Conservation (phyloP, 306 rosid genomes). For the Inga oerstediana region DNA sequence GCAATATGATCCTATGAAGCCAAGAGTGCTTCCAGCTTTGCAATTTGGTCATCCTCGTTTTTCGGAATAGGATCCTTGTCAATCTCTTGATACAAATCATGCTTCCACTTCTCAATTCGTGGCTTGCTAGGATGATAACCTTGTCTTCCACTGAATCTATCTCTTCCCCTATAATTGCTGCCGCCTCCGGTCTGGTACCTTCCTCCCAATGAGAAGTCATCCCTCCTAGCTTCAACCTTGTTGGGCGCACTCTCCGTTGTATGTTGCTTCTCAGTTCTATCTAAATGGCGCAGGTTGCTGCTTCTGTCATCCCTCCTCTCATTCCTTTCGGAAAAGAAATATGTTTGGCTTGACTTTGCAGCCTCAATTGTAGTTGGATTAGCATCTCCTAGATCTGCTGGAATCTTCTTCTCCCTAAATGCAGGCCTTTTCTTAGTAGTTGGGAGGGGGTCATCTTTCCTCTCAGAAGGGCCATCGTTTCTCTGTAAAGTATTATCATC, state of each 20-base stretch:
- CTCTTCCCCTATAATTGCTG: constrained; percentile 49
- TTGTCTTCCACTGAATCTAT: constrained; percentile 48
- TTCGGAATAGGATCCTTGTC: constrained; percentile 61
- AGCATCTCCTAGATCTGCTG: constrained; percentile 46
- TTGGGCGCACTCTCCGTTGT: constrained; percentile 43
- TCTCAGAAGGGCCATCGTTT: constrained; percentile 49
- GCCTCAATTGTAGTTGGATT: constrained; percentile 40
- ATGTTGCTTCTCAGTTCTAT: constrained; percentile 51
- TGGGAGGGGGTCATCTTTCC: constrained; percentile 45
- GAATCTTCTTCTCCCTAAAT: constrained; percentile 68
- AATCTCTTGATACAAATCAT: constrained; percentile 67
- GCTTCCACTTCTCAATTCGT: constrained; percentile 67
- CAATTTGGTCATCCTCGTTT: constrained; percentile 80
- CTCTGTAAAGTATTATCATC: constrained; percentile 46
- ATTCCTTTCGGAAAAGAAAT: constrained; percentile 43
- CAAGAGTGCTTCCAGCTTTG: constrained; percentile 81
- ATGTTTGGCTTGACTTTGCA: constrained; percentile 41
- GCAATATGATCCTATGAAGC: constrained; percentile 46
- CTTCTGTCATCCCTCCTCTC: constrained; percentile 58
- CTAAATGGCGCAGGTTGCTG: constrained; percentile 38
- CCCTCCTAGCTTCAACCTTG: constrained; percentile 49
- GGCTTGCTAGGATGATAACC: constrained; percentile 38
- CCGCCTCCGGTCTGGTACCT: constrained; percentile 41
- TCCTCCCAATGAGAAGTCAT: constrained; percentile 48
- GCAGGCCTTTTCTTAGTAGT: constrained; percentile 67